These are phyloP conservation scores for Tolypocladium amazonense DNA, from an alignment of 2,329 filamentous ascomycete genomes.

Conservation along the genomic window DNA sequence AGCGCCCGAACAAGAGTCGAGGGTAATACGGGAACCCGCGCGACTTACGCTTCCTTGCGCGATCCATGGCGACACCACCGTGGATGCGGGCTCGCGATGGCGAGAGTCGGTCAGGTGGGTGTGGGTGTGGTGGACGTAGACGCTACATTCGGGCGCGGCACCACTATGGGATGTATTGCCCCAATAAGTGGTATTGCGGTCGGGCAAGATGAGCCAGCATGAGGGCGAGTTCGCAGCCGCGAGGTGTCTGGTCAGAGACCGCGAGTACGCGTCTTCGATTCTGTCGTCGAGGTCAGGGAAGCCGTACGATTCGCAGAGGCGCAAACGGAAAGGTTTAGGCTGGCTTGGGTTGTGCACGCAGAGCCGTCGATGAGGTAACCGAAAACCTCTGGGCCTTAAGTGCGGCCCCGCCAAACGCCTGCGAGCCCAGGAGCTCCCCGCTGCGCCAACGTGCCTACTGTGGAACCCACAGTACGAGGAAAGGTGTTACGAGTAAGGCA, in stretches of 20 bases:
- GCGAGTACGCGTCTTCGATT: background rate
- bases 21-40: background rate
- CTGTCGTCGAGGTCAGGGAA: background rate
- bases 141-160: constrained; percentile 36
- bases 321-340: background rate
- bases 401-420: no score
- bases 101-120: background rate
- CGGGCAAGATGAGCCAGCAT: constrained; percentile 27
- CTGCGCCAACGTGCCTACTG: no score
- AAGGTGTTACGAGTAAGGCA: no score
- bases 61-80: constrained; percentile 44
- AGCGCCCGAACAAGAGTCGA: constrained; percentile 3
- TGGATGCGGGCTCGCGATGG: background rate
- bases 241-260: background rate
- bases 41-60: constrained; percentile 50
- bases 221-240: constrained; percentile 16
- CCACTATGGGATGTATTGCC: constrained; percentile 31
- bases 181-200: constrained; percentile 22
- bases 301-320: background rate
- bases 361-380: background rate
- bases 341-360: background rate
- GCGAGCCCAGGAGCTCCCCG: no score
- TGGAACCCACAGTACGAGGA: no score
- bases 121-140: constrained; percentile 7
- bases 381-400: background rate